Conservation (phyloP, 495 filamentous ascomycete genomes). For the Podospora anserina region DNA sequence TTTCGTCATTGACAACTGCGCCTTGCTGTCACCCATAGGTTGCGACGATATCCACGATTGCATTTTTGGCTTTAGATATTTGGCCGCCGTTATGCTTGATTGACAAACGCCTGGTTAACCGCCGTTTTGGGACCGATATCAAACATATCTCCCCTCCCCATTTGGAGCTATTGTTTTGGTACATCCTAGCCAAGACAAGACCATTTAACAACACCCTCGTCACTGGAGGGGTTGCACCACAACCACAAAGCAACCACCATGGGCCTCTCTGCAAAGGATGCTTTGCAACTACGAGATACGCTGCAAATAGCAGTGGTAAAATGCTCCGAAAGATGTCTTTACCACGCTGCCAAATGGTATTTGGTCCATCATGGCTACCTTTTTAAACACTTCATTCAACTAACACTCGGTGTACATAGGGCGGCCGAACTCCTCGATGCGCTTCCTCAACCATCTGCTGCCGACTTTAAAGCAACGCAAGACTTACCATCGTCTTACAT, state of each 20-base stretch:
- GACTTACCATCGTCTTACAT: constrained; percentile 30
- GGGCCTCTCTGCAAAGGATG: constrained; percentile 46
- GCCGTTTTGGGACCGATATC: neutral
- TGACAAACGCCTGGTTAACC: neutral
- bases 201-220: constrained; percentile 4
- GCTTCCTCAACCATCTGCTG: constrained; percentile 50
- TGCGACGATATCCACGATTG: neutral
- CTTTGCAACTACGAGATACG: constrained; percentile 52
- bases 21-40: neutral
- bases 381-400: neutral
- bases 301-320: constrained; percentile 82
- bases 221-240: neutral
- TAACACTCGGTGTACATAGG: constrained; percentile 49
- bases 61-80: neutral
- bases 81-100: neutral
- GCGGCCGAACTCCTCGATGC: constrained; percentile 90
- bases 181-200: constrained; percentile 7
- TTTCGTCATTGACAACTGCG: neutral
- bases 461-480: constrained; percentile 36
- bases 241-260: constrained; percentile 17
- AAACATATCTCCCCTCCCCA: neutral
- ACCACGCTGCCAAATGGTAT: constrained; percentile 96
- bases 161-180: neutral
- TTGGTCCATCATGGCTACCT: neutral
- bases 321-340: constrained; percentile 92